A percentile compares a stretch with the other conserved stretches of the same genome.
Conservation (phyloP, 2,329 filamentous ascomycete genomes). For the Penicillium griseofulvum region DNA sequence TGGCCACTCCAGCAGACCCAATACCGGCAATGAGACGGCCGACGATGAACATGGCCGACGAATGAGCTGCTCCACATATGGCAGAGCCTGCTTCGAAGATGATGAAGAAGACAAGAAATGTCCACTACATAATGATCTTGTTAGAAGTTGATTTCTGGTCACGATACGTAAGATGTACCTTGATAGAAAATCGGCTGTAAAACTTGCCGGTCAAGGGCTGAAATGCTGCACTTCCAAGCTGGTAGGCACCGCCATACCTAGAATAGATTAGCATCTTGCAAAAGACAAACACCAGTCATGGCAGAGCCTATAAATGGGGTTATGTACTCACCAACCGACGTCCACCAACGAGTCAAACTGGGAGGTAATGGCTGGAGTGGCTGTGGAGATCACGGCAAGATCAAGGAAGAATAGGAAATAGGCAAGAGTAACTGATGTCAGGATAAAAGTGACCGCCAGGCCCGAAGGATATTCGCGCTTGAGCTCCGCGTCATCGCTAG, state of each 20-base stretch:
- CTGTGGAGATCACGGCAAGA: conserved; percentile 22
- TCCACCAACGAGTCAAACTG: conserved; percentile 26
- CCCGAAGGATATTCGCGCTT: conserved; percentile 19
- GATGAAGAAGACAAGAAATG: conserved; percentile 29
- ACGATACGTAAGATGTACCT: conserved; percentile 7
- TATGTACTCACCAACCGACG: conserved; percentile 18
- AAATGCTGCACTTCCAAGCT: conserved; percentile 24
- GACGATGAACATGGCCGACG: conserved; percentile 29
- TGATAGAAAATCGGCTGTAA: conserved; percentile 23
- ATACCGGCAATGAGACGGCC: conserved; percentile 26
- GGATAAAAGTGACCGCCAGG: conserved; percentile 16
- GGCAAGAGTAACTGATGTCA: conserved; percentile 23
- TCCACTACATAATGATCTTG: conserved; percentile 23
- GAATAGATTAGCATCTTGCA: neutral
- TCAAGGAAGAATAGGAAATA: conserved; percentile 28
- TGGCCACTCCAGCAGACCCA: conserved; percentile 24
- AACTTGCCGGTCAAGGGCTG: conserved; percentile 29
- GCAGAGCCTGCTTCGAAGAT: conserved; percentile 38
- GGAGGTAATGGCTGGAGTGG: conserved; percentile 23
- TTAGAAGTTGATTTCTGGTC: neutral
- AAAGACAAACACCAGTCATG: neutral
- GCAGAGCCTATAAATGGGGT: neutral
- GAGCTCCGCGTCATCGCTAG: conserved; percentile 14
- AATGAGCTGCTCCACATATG: conserved; percentile 24
- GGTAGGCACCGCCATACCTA: conserved; percentile 25